Base-by-base conservation (phyloP, 225 moss, liverwort and hornwort genomes). In the Physcomitrellopsis africana region DNA sequence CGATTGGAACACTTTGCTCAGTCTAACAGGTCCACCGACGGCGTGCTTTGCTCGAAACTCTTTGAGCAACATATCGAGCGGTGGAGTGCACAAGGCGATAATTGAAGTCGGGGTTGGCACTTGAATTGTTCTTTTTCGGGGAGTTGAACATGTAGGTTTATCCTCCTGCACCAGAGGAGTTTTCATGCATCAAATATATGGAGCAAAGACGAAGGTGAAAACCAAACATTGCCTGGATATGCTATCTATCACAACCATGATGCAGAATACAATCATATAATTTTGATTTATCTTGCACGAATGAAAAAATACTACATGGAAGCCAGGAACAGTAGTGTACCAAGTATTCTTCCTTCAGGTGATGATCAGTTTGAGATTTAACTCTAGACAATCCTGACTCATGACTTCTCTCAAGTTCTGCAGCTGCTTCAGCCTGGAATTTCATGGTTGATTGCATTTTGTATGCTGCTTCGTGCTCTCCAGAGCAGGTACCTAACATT, bases 31-130 rank as follows among this genome's bases (percentile, higher is more conserved):
- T 13, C 89, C 91, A 70, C 86, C 83, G 1, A 19, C 83, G 10
- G 72, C 80, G 52, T 75, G 82, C 79, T 84, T 93, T 42, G 83
- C 74, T 67, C 87, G 88, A 54, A 94, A 97, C 55, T 94, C 94
- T 14, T 81, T 81, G 67, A 91, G 85, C 42, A 97, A 65, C 43
- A 63, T 48, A 54, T 97, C 92, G 15, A 97, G 60, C 14, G 92
- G 86, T 11, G 94, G 91, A 53, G 94, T 87, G 69, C 97, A 91
- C 81, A 97, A 68, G 10, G 89, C 82, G 26, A 69, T 80, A 67
- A 97, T 92, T 14, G 91, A 90, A 22, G 78, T 78, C 54, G 84
- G 76, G 41, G 80, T 86, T 32, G 97, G 91, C 51, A 97, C 86
- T n/a, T 77, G 57, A 42, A 94, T 84, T 4, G 75, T 55, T 80